phyloP scores from a whole-genome alignment of 805 yeast genomes.

The Ascoidea tarda region DNA sequence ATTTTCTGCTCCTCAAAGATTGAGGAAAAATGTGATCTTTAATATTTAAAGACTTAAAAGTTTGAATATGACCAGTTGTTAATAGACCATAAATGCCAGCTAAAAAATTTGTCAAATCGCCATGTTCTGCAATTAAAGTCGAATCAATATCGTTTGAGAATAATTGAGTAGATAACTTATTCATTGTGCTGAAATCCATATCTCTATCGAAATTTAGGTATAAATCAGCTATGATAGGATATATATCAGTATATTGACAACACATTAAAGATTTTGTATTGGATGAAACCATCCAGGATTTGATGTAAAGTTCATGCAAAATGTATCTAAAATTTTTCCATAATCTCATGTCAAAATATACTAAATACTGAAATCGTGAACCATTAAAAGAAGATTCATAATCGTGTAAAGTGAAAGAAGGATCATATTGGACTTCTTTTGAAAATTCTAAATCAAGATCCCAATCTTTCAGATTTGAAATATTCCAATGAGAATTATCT shows the following conservation, averaged over 20 bases:
- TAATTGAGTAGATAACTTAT: constrained; percentile 60
- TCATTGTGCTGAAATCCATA: constrained; percentile 64
- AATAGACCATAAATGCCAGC: constrained; percentile 51
- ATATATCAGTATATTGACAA: constrained; percentile 73
- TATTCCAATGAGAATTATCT: constrained; percentile 22
- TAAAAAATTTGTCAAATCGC: constrained; percentile 47
- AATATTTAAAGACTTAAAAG: background rate
- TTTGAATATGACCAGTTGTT: constrained; percentile 27
- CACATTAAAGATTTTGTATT: constrained; percentile 44
- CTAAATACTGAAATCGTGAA: constrained; percentile 25
- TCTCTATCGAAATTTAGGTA: constrained; percentile 60
- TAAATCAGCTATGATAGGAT: constrained; percentile 60
- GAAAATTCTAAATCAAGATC: constrained; percentile 26
- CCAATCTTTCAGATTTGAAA: constrained; percentile 22
- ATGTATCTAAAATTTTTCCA: constrained; percentile 48
- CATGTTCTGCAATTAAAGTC: constrained; percentile 44
- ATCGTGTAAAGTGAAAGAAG: constrained; percentile 4
- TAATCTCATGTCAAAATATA: constrained; percentile 54
- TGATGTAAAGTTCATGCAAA: constrained; percentile 51
- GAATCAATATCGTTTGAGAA: constrained; percentile 71
- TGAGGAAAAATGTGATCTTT: constrained; percentile 18
- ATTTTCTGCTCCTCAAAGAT: constrained; percentile 50
- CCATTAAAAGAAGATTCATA: constrained; percentile 19
- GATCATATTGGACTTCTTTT: constrained; percentile 30
- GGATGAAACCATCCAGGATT: constrained; percentile 47